Conservation (phyloP, 2,329 filamentous ascomycete genomes). For the Aspergillus versicolor region DNA sequence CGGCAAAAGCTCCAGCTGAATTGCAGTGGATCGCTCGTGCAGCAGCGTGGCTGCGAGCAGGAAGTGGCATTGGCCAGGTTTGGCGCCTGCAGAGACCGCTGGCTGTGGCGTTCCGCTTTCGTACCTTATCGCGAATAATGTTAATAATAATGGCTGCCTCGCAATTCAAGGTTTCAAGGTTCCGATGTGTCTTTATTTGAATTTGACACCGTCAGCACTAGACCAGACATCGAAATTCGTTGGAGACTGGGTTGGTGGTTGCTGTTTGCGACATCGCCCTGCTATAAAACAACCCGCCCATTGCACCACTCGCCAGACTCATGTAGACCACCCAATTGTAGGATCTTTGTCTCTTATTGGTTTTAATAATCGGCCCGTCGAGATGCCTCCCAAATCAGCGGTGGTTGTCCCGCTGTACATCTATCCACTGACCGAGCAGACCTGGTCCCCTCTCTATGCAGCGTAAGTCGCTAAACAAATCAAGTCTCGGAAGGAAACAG, state of each 20-base stretch:
- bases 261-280: not conserved
- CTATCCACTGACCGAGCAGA: slow-evolving; percentile 15
- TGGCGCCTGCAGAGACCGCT: not conserved
- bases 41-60: not conserved
- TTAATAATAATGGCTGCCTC: not conserved
- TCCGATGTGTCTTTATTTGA: not conserved
- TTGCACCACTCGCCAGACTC: not conserved
- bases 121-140: slow-evolving; percentile 2
- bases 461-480: slow-evolving; percentile 7
- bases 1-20: not conserved
- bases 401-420: slow-evolving; percentile 20
- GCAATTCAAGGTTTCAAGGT: not conserved
- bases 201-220: not conserved
- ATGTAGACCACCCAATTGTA: not conserved
- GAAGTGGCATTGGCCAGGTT: not conserved
- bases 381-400: slow-evolving; percentile 11
- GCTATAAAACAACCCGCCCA: not conserved
- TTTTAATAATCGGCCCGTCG: not conserved
- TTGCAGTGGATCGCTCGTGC: not conserved
- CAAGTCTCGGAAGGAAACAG: not conserved
- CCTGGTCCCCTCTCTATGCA: slow-evolving; percentile 19
- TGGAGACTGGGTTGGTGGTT: not conserved
- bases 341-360: not conserved
- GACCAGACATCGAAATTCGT: too few species aligned
- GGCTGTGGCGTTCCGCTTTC: not conserved